phyloP scores from a whole-genome alignment of 805 yeast genomes.

The Wickerhamomyces queroliae region DNA sequence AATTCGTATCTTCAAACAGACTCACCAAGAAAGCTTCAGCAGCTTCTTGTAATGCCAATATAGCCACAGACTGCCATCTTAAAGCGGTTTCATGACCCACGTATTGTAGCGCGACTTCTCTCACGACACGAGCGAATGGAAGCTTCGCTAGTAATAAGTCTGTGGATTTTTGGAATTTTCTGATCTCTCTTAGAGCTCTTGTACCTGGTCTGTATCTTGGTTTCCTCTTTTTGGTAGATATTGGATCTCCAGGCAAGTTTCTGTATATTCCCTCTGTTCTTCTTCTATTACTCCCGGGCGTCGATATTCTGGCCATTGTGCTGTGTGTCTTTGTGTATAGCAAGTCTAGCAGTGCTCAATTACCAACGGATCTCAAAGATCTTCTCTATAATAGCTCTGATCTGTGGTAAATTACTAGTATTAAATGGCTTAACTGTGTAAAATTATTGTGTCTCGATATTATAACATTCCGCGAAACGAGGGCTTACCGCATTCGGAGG shows the following conservation, averaged over 20 bases:
- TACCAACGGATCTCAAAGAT: too few species aligned
- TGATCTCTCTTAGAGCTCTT: slow-evolving; percentile 59
- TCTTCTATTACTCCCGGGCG: slow-evolving; percentile 11
- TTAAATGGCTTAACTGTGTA: too few species aligned
- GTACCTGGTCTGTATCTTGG: slow-evolving; percentile 59
- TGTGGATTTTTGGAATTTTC: slow-evolving; percentile 61
- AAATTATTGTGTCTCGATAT: too few species aligned
- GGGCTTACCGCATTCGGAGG: slow-evolving; percentile 3
- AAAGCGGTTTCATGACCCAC: slow-evolving; percentile 46
- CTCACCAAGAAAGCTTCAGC: slow-evolving; percentile 73
- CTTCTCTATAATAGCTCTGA: too few species aligned
- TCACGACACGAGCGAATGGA: slow-evolving; percentile 73
- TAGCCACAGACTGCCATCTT: slow-evolving; percentile 77
- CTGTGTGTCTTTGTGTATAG: too few species aligned
- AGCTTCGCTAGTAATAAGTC: slow-evolving; percentile 63
- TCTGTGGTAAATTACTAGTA: too few species aligned
- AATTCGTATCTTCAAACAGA: slow-evolving; percentile 68
- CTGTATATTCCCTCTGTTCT: slow-evolving; percentile 32
- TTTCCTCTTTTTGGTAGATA: slow-evolving; percentile 25
- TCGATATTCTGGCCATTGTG: slow-evolving; percentile 10
- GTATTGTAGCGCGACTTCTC: slow-evolving; percentile 59
- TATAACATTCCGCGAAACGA: too few species aligned
- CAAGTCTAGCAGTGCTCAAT: slow-evolving; percentile 1
- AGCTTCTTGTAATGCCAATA: slow-evolving; percentile 76
- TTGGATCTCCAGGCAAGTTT: slow-evolving; percentile 53